These are phyloP conservation scores for Guadua angustifolia DNA, from an alignment of 176 grass and related monocot genomes.

Conservation along the genomic window DNA sequence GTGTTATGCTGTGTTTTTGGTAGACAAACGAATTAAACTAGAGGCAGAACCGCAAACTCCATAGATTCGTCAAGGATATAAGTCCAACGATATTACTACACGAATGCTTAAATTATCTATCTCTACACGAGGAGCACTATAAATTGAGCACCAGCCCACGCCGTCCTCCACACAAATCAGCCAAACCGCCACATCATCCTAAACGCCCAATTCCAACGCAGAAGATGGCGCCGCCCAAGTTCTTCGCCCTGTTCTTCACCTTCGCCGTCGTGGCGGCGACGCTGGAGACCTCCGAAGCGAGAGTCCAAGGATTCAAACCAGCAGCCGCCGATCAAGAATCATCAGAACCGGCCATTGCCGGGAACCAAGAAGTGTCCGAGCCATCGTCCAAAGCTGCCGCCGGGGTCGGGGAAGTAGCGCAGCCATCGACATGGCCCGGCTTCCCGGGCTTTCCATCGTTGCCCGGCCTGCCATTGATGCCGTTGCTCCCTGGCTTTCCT, in stretches of 20 bases:
- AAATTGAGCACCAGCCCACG: background rate
- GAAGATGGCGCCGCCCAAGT: conserved; percentile 1
- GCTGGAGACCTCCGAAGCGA: background rate
- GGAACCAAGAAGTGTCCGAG: background rate
- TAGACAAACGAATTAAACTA: too few species aligned
- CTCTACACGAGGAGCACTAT: background rate
- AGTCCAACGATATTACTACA: background rate
- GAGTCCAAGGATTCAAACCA: background rate
- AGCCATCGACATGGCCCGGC: background rate
- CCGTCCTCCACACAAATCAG: conserved; percentile 7
- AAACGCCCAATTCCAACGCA: background rate
- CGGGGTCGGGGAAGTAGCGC: background rate
- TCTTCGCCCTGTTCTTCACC: background rate
- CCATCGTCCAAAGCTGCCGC: background rate
- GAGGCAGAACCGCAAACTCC: too few species aligned
- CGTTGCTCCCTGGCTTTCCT: background rate
- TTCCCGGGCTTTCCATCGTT: background rate
- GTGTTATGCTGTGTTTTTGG: too few species aligned
- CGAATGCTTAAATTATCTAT: background rate
- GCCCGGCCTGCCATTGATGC: background rate
- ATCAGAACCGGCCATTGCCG: background rate
- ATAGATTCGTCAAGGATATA: background rate
- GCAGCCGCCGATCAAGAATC: background rate
- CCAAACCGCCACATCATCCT: background rate
- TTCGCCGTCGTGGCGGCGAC: background rate